Base-by-base conservation (phyloP, 129 eudicot genomes). In the Artemisia tridentata region DNA sequence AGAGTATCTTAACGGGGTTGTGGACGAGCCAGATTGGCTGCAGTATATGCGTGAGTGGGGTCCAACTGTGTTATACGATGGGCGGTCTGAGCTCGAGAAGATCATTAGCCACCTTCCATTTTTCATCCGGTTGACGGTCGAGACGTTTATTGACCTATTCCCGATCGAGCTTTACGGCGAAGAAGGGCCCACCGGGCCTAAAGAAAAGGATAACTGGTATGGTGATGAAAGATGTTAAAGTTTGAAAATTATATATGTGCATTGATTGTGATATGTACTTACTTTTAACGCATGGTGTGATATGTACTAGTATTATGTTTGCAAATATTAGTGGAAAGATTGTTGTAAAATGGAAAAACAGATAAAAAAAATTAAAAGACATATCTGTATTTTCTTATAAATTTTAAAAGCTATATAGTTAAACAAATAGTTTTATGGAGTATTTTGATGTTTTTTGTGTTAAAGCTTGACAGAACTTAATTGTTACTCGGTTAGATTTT, bases 1-100 rank as follows among this genome's bases (percentile, higher is more conserved):
- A 0, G 97, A 90, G 84, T 87, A 93, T 61, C 93, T 93, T 11
- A 85, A 81, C 9, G 89, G 64, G 1, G 80, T 82, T 6, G 63
- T 65, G 46, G 88, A 75, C 61, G 96, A 93, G 70, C 99, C 97
- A 0, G 73, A 73, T 63, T 93, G 99, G 99, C 75, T 93, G 67
- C 99, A 93, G 63, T 93, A 81, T 64, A 93, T 93, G 99, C 71
- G 99, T 71, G 97, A 93, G 31, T 93, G 99, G 99, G 99, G 99
- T 11, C 99, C 99, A 0, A 85, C 90, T 14, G 72, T 93, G n/a
- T 80, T 88, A 64, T 93, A 93, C 27, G 89, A 84, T 31, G 82
- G 82, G 1, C 78, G 85, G 48, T 78, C 96, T 9, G 99, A 93
- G 69, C 65, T 93, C 0, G 99, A 93, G 27, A 93, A 89, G 78